Conservation (phyloP, 78 protist species). For the Planoprotostelium fungivorum region DNA sequence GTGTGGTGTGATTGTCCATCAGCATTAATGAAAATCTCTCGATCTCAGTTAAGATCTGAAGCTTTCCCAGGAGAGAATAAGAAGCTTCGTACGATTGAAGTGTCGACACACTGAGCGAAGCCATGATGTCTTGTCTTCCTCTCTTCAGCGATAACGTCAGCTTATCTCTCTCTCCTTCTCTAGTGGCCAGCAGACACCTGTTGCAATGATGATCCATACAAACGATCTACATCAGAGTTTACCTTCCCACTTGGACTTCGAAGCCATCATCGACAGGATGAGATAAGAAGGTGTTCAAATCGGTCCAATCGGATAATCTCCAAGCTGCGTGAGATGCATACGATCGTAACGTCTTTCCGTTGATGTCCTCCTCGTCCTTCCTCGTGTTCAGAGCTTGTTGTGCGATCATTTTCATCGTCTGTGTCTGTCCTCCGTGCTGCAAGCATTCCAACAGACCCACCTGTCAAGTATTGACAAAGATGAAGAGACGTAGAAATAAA, state of each 20-base stretch:
- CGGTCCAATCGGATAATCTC: not conserved
- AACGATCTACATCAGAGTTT: not conserved
- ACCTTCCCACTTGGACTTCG: not conserved
- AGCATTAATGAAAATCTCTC: no score
- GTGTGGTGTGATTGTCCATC: no score
- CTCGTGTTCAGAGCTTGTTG: not conserved
- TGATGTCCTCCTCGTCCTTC: not conserved
- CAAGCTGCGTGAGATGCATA: not conserved
- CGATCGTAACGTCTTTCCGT: not conserved
- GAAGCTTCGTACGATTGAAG: conserved; percentile 64
- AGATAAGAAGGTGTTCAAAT: not conserved
- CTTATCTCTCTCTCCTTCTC: not conserved
- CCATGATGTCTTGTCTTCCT: not conserved
- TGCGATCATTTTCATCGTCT: not conserved
- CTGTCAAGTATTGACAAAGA: not conserved
- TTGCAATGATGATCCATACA: not conserved
- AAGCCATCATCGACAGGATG: not conserved
- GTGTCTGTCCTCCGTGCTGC: not conserved
- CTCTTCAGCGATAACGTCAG: not conserved
- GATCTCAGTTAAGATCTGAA: conserved; percentile 76
- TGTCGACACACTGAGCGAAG: conserved; percentile 37
- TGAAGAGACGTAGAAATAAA: not conserved
- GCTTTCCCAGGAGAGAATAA: conserved; percentile 49
- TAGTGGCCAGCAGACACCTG: not conserved
- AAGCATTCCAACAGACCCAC: not conserved